Evolutionary conservation across 2,329 filamentous ascomycete genomes (phyloP), one percentile per base, ranked within the genome.

Genomic region (Penicillium palitans): DNA sequence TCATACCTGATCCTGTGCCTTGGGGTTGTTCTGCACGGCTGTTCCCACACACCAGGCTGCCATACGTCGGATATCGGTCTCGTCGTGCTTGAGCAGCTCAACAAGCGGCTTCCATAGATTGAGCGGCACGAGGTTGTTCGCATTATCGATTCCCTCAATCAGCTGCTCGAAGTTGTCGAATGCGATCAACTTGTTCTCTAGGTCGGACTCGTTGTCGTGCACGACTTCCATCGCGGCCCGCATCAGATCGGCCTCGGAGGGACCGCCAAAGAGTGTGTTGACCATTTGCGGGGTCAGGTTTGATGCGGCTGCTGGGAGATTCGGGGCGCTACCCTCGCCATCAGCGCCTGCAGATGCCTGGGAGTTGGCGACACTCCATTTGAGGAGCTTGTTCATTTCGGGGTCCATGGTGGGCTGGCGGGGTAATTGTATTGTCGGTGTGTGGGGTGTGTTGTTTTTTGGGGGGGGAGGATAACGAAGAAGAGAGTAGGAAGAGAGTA

Each of bases 111-210:
- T 83, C 95, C 95, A 99, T 33, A 98, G 82, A 7, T 84, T 83
- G 21, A 97, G 79, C 29, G 84, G 84, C 64, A 87, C 87, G 67
- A 99, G 84, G 78, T 97, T 96, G 81, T 98, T 99, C 58, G 95
- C 93, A 75, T 99, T 99, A 81, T 99, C 95, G 68, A 98, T 86
- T 62, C 85, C 87, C 80, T 97, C 92, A 69, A 97, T 89, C 59
- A 96, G 81, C 76, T 96, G 91, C 79, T 96, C 93, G 62, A 97
- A 89, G 79, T 97, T 96, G 83, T 96, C 93, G 76, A 96, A 96
- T 39, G 93, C 93, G 58, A 87, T 84, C 54, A 96, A 78, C 74
- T 90, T 91, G 76, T 91, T 85, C 44, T 91, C 88, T 50, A 93
- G 81, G 4, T 85, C 83, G 56, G 89, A 79, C 57, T 88, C 83